Evolutionary conservation across 2,329 filamentous ascomycete species (phyloP).

Genomic region (Aurifilum marmelostoma): DNA sequence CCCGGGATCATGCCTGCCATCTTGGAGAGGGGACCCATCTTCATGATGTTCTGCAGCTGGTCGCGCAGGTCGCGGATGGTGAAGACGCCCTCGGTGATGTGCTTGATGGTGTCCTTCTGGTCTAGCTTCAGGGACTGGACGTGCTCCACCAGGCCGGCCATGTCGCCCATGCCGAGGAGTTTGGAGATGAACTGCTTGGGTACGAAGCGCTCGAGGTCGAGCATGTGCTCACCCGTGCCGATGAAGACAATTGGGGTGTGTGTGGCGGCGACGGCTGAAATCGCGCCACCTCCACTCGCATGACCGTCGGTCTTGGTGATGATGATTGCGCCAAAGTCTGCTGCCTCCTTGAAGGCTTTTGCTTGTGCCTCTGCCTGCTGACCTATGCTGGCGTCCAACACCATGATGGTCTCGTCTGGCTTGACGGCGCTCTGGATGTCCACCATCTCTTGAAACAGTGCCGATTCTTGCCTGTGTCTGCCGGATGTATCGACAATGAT

Average conservation of each 20-base stretch:
- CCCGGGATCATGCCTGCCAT: conserved; percentile 99
- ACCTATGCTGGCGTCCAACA: conserved; percentile 93
- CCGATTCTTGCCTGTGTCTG: conserved; percentile 90
- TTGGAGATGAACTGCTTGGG: conserved; percentile 94
- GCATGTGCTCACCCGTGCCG: conserved; percentile 95
- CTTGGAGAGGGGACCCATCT: conserved; percentile 97
- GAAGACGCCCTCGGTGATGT: conserved; percentile 95
- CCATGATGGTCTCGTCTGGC: conserved; percentile 97
- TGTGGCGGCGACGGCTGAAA: conserved; percentile 94
- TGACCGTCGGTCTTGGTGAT: conserved; percentile 99
- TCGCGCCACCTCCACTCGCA: conserved; percentile 92
- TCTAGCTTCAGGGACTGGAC: conserved; percentile 94
- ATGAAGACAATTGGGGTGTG: conserved; percentile 98
- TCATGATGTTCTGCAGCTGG: conserved; percentile 98
- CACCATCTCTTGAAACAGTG: conserved; percentile 95
- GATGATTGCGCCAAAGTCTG: conserved; percentile 97
- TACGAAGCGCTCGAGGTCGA: conserved; percentile 90
- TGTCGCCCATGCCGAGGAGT: conserved; percentile 94
- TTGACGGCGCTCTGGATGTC: conserved; percentile 91
- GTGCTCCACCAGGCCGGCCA: conserved; percentile 92
- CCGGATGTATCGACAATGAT: conserved; percentile 99
- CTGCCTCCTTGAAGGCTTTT: conserved; percentile 94
- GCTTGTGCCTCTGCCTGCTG: conserved; percentile 94
- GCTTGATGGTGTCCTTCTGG: conserved; percentile 99
- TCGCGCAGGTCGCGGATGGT: conserved; percentile 92